Conservation (phyloP, 2,329 filamentous ascomycete genomes). For the Colletotrichum acutatum region DNA sequence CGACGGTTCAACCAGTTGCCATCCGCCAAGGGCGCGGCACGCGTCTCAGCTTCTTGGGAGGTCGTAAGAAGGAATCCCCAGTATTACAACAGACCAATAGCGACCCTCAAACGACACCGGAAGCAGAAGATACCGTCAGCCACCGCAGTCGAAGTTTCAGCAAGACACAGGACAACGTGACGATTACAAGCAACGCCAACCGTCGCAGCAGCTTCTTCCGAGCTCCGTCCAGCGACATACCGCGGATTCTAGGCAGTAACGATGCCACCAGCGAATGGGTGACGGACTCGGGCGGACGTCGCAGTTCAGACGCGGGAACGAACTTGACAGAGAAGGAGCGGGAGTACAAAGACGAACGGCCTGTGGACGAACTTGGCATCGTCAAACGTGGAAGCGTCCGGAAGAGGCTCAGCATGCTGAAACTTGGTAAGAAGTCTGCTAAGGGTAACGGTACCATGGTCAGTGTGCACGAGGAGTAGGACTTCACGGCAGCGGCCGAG, state of each 20-base stretch:
- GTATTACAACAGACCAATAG: conserved; percentile 42
- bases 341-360: conserved; percentile 40
- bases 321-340: conserved; percentile 39
- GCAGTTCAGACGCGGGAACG: conserved; percentile 40
- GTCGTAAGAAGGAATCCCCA: conserved; percentile 58
- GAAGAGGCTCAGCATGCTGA: conserved; percentile 83
- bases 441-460: conserved; percentile 64
- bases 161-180: conserved; percentile 48
- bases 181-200: conserved; percentile 31
- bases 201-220: conserved; percentile 60
- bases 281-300: conserved; percentile 42
- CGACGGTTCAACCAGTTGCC: conserved; percentile 62
- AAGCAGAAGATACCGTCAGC: conserved; percentile 43
- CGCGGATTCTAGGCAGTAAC: conserved; percentile 22
- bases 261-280: conserved; percentile 44
- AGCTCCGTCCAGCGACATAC: conserved; percentile 47
- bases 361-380: conserved; percentile 41
- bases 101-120: conserved; percentile 44
- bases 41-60: conserved; percentile 67
- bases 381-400: conserved; percentile 73
- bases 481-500: conserved; percentile 35
- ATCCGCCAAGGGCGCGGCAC: conserved; percentile 62
- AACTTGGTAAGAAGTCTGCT: conserved; percentile 76
- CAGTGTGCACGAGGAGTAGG: conserved; percentile 66
- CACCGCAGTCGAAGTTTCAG: conserved; percentile 39